Conservation (phyloP, 1,284 basidiomycete species). For the Rhizoctonia solani region DNA sequence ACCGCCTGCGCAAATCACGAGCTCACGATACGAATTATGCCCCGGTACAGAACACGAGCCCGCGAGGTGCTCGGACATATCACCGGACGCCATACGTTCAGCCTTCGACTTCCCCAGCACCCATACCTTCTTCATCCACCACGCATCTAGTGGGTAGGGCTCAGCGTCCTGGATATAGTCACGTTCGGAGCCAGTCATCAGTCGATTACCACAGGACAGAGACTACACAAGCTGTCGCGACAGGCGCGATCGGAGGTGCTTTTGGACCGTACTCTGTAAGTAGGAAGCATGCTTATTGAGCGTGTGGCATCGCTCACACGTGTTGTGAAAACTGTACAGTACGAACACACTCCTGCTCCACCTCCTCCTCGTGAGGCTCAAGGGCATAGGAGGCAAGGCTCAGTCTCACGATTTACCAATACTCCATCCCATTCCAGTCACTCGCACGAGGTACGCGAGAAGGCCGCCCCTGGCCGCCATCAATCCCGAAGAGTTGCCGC, state of each 20-base stretch:
- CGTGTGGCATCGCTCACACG: constrained; percentile 7
- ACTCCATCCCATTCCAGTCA: constrained; percentile 22
- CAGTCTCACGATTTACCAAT: constrained; percentile 21
- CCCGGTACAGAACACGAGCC: constrained; percentile 18
- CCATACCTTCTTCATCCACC: constrained; percentile 26
- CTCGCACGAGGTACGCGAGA: constrained; percentile 22
- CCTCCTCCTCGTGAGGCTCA: constrained; percentile 36
- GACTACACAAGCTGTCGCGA: constrained; percentile 38
- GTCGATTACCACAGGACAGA: constrained; percentile 19
- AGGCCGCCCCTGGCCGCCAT: constrained; percentile 13
- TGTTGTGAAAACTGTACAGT: constrained; percentile 6
- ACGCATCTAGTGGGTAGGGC: constrained; percentile 2
- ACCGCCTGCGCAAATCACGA: constrained; percentile 22
- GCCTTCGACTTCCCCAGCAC: constrained; percentile 23
- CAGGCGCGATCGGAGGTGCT: constrained; percentile 37
- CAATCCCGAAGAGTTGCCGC: not conserved
- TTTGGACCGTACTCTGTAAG: constrained; percentile 38
- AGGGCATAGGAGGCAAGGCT: constrained; percentile 34
- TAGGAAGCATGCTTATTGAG: not conserved
- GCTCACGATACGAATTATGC: constrained; percentile 19
- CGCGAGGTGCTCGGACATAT: constrained; percentile 22
- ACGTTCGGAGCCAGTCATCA: constrained; percentile 27
- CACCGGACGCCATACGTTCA: constrained; percentile 20
- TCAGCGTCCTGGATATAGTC: constrained; percentile 2
- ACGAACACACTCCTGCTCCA: constrained; percentile 24